These are phyloP conservation scores for Lactarius psammicola DNA, from an alignment of 768 basidiomycete species.

Conservation along the genomic window DNA sequence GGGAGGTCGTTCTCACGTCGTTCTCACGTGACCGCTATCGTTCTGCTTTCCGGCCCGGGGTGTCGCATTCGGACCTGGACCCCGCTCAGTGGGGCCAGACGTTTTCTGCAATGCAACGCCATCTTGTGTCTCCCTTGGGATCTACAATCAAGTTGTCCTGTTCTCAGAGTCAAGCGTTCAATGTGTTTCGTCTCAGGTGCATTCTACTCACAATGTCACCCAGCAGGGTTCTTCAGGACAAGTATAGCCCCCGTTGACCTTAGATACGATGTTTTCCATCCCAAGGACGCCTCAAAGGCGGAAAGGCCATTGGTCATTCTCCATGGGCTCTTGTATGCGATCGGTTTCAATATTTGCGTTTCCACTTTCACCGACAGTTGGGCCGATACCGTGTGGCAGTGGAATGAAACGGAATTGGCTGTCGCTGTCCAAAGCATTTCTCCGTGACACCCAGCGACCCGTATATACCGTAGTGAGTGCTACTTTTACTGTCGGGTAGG, in stretches of 20 bases:
- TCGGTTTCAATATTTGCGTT: background rate
- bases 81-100: background rate
- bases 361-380: background rate
- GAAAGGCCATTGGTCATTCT: slow-evolving; percentile 54
- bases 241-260: slow-evolving; percentile 33
- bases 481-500: background rate
- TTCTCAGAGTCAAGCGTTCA: slow-evolving; percentile 1
- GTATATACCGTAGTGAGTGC: slow-evolving; percentile 67
- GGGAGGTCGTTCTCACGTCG: slow-evolving; percentile 22
- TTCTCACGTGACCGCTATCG: background rate
- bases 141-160: background rate
- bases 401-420: slow-evolving; percentile 91
- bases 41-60: background rate
- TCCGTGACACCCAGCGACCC: slow-evolving; percentile 58
- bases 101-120: background rate
- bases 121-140: background rate
- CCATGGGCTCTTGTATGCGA: slow-evolving; percentile 61
- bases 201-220: background rate
- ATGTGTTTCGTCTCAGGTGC: background rate
- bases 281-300: slow-evolving; percentile 26
- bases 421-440: slow-evolving; percentile 73
- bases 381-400: slow-evolving; percentile 38
- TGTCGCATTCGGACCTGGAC: background rate
- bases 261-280: slow-evolving; percentile 35
- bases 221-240: slow-evolving; percentile 22